Evolutionary conservation across 495 filamentous ascomycete species (phyloP).

Genomic region (Penicillium fimorum): DNA sequence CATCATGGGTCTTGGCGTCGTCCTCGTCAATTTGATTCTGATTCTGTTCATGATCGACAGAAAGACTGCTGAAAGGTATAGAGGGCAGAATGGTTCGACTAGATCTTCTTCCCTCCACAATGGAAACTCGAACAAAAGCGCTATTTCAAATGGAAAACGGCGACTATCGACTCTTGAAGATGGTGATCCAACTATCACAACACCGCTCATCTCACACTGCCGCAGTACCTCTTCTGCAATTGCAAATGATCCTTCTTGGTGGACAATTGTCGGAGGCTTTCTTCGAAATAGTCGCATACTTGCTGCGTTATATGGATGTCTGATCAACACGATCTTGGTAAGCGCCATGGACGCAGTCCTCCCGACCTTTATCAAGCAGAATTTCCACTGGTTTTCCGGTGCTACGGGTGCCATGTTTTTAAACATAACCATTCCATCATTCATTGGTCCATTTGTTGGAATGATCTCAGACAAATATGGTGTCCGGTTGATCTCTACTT

Average conservation of each 20-base stretch:
- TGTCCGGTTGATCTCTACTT: not conserved
- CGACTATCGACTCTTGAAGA: conserved; percentile 4
- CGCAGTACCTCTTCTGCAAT: not conserved
- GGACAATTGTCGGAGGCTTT: conserved; percentile 7
- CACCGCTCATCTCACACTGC: not conserved
- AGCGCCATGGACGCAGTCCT: conserved; percentile 8
- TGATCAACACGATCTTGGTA: conserved; percentile 6
- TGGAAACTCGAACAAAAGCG: not conserved
- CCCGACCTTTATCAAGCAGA: conserved; percentile 7
- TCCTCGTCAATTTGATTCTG: conserved; percentile 2
- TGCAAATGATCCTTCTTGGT: conserved; percentile 1
- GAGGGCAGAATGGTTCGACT: not conserved
- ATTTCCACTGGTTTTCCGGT: conserved; percentile 8
- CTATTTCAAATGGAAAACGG: not conserved
- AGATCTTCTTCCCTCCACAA: not conserved
- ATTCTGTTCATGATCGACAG: conserved; percentile 9
- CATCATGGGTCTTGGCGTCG: conserved; percentile 1
- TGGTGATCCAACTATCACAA: not conserved
- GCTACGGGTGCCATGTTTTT: conserved; percentile 7
- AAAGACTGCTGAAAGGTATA: conserved; percentile 1
- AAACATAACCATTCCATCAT: conserved; percentile 8
- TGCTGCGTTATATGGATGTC: conserved; percentile 8
- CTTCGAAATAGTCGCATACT: not conserved
- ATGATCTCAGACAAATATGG: conserved; percentile 9
- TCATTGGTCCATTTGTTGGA: conserved; percentile 7